Evolutionary conservation across 306 rosid genomes (phyloP).

Genomic region (Betula pendula): DNA sequence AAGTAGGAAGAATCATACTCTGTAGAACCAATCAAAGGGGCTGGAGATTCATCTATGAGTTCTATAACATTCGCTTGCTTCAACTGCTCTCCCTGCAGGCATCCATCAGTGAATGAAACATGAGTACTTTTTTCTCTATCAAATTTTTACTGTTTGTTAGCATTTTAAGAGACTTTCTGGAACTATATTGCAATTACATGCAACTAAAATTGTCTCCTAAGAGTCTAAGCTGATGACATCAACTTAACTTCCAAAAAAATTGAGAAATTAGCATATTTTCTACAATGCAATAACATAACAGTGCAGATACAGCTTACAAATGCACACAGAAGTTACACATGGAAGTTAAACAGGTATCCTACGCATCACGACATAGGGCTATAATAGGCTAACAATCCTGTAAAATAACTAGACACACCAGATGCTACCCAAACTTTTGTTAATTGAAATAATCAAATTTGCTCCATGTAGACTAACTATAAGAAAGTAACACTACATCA

Average conservation of each 20-base stretch:
- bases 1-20: constrained; percentile 31
- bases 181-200: neutral
- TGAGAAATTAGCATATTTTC: neutral
- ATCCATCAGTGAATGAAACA: neutral
- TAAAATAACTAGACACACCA: neutral
- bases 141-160: neutral
- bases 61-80: constrained; percentile 34
- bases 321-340: neutral
- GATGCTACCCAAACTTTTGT: neutral
- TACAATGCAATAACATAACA: neutral
- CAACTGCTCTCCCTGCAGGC: constrained; percentile 56
- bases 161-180: neutral
- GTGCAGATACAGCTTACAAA: neutral
- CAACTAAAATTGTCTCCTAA: neutral
- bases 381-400: neutral
- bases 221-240: neutral
- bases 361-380: neutral
- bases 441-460: neutral
- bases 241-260: neutral
- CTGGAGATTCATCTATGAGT: constrained; percentile 43
- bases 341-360: neutral
- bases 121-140: neutral
- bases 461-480: neutral
- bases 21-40: constrained; percentile 29
- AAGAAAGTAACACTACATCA: neutral